phyloP scores from a whole-genome alignment of 345 rosid species.

The Gynandropsis gynandra region DNA sequence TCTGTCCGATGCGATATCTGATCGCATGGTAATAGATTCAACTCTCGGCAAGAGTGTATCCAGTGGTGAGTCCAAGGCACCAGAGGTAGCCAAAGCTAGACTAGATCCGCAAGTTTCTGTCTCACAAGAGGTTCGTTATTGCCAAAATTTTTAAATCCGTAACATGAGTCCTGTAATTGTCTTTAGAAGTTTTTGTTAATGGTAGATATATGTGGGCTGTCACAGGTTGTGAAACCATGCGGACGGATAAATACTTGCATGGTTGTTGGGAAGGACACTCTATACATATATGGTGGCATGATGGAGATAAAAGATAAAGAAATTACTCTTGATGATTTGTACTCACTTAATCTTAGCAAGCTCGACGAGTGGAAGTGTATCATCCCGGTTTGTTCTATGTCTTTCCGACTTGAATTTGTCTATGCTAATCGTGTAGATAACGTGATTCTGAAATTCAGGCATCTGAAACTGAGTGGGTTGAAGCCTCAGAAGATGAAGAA shows the following conservation, averaged over 20 bases:
- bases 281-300: constrained; percentile 95
- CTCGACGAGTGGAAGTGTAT: constrained; percentile 99
- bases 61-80: constrained; percentile 26
- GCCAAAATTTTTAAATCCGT: not conserved
- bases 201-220: constrained; percentile 12
- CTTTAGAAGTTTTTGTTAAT: constrained; percentile 11
- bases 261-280: constrained; percentile 86
- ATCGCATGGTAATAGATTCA: constrained; percentile 35
- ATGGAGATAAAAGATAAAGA: constrained; percentile 91
- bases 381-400: constrained; percentile 64
- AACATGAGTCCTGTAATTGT: not conserved
- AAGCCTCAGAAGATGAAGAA: constrained; percentile 78
- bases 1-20: constrained; percentile 45
- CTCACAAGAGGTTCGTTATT: constrained; percentile 60
- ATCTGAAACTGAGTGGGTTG: constrained; percentile 88
- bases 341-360: constrained; percentile 91
- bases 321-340: constrained; percentile 85
- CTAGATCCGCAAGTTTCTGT: constrained; percentile 41
- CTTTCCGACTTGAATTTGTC: constrained; percentile 8
- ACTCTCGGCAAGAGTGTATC: constrained; percentile 31
- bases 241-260: constrained; percentile 91
- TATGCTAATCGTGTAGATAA: not conserved
- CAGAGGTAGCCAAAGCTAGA: constrained; percentile 34
- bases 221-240: constrained; percentile 85
- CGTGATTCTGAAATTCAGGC: constrained; percentile 35